Evolutionary conservation across 1,284 basidiomycete species (phyloP).

Genomic region (Spongiforma sp.): DNA sequence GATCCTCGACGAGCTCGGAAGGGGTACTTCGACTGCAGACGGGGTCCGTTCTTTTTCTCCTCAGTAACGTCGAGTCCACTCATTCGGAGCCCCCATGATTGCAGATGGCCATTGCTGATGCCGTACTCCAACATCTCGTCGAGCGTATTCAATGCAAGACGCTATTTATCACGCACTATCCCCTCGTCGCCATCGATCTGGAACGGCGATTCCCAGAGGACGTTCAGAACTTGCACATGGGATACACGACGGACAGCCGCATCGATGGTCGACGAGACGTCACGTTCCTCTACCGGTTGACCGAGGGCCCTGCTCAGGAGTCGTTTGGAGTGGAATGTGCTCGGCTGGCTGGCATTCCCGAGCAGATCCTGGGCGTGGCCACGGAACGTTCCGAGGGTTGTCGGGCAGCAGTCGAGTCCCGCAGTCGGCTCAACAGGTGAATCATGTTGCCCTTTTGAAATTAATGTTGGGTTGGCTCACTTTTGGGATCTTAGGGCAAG

Average conservation of each 20-base stretch:
- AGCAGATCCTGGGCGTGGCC: conserved; percentile 66
- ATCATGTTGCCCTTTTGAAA: conserved; percentile 9
- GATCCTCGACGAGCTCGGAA: conserved; percentile 86
- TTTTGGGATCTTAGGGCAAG: conserved; percentile 20
- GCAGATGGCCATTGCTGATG: conserved; percentile 85
- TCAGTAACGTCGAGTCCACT: neutral
- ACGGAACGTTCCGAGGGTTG: conserved; percentile 60
- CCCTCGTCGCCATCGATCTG: conserved; percentile 67
- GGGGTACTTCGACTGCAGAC: conserved; percentile 87
- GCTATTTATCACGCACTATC: conserved; percentile 96
- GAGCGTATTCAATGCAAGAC: conserved; percentile 73
- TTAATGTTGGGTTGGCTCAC: neutral
- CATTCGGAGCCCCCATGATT: too few relatives aligned
- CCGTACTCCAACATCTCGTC: conserved; percentile 79
- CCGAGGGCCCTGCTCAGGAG: conserved; percentile 73
- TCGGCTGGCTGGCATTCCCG: conserved; percentile 81
- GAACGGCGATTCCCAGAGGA: conserved; percentile 57
- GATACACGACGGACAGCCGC: conserved; percentile 68
- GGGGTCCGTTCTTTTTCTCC: conserved; percentile 58
- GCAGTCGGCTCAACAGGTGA: conserved; percentile 57
- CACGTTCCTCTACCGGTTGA: conserved; percentile 84
- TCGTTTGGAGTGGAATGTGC: conserved; percentile 93
- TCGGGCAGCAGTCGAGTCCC: conserved; percentile 54
- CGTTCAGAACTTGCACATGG: conserved; percentile 87
- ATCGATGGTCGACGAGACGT: conserved; percentile 79